phyloP scores from a whole-genome alignment of 192 early-diverging fungal genomes.

The Rhizophlyctis rosea region DNA sequence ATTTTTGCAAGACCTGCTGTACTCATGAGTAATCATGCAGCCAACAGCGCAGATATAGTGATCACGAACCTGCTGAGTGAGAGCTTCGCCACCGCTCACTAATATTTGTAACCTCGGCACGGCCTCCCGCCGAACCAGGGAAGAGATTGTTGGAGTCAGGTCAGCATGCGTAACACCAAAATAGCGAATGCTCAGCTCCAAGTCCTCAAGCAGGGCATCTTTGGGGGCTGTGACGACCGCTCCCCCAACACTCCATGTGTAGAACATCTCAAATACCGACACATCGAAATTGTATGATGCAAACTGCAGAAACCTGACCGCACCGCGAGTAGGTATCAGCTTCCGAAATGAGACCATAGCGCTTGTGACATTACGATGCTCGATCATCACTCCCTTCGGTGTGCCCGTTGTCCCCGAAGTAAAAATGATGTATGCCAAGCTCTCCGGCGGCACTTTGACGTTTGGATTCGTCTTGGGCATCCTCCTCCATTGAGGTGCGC shows the following conservation, averaged over 20 bases:
- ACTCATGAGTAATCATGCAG: slow-evolving; percentile 2
- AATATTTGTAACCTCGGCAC: slow-evolving; percentile 12
- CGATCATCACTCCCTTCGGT: slow-evolving; percentile 22
- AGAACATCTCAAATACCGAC: slow-evolving; percentile 17
- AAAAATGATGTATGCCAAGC: slow-evolving; percentile 20
- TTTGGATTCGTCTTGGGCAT: too few relatives aligned
- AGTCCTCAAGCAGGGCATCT: slow-evolving; percentile 15
- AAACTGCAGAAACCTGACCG: slow-evolving; percentile 13
- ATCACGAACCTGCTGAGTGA: slow-evolving; percentile 16
- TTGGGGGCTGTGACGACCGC: slow-evolving; percentile 5
- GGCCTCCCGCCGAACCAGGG: neutral
- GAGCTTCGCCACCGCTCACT: slow-evolving; percentile 19
- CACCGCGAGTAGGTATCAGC: neutral
- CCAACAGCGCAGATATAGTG: neutral
- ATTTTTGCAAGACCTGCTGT: slow-evolving; percentile 6
- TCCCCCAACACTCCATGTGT: slow-evolving; percentile 16
- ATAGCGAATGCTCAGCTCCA: slow-evolving; percentile 7
- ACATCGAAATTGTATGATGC: slow-evolving; percentile 21
- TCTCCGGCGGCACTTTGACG: too few relatives aligned
- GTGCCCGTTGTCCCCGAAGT: slow-evolving; percentile 28
- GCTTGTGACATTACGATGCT: slow-evolving; percentile 15
- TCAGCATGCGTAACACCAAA: slow-evolving; percentile 16
- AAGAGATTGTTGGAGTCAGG: slow-evolving; percentile 14
- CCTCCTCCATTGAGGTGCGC: too few relatives aligned
- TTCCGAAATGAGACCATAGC: slow-evolving; percentile 10